phyloP scores from a whole-genome alignment of 2,329 filamentous ascomycete species.

The Dendryphion nanum region DNA sequence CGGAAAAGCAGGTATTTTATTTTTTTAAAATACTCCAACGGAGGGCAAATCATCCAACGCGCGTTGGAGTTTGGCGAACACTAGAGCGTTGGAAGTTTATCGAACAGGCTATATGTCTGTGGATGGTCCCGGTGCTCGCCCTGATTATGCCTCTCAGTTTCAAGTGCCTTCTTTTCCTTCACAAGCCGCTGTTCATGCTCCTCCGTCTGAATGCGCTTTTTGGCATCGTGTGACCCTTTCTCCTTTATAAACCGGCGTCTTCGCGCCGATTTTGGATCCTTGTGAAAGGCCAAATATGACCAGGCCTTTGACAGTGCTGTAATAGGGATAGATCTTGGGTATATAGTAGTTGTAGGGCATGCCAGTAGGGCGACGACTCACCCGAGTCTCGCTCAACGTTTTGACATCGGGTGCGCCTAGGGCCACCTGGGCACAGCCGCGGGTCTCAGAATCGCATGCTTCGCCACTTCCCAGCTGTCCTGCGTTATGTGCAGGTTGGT shows the following conservation, averaged over 20 bases:
- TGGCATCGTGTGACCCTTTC: neutral
- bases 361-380: neutral
- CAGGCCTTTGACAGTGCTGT: slow-evolving; percentile 1
- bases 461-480: neutral
- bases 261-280: slow-evolving; percentile 9
- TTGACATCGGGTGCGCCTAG: too few species aligned
- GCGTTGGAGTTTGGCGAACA: too few species aligned
- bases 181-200: slow-evolving; percentile 4
- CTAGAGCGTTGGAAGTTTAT: slow-evolving; percentile 11
- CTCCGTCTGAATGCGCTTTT: neutral
- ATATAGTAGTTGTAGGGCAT: neutral
- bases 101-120: slow-evolving; percentile 9
- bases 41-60: too few species aligned
- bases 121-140: slow-evolving; percentile 9
- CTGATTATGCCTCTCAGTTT: slow-evolving; percentile 7
- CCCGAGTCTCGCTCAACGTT: too few species aligned
- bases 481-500: neutral
- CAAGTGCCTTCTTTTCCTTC: slow-evolving; percentile 8
- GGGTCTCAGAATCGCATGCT: neutral
- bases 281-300: slow-evolving; percentile 6
- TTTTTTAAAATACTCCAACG: too few species aligned
- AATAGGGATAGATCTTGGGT: neutral
- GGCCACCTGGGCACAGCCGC: too few species aligned
- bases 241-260: slow-evolving; percentile 1
- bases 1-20: slow-evolving; percentile 16